phyloP scores from a whole-genome alignment of 75 land plant genomes.

The Picea sitchensis region DNA sequence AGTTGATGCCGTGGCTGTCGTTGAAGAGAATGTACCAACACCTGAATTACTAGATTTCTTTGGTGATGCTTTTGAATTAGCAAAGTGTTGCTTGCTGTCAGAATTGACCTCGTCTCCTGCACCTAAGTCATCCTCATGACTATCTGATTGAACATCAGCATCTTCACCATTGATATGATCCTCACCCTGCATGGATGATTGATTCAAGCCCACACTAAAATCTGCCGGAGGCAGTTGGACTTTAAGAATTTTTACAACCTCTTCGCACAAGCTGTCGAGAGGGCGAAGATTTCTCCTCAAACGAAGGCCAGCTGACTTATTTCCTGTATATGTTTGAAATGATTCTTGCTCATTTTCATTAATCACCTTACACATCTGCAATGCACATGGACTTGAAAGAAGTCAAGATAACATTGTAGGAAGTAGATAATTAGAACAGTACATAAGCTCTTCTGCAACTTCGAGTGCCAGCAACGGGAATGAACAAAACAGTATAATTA shows the following conservation, averaged over 20 bases:
- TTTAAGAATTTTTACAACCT: conserved; percentile 34
- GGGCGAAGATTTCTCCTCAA: conserved; percentile 35
- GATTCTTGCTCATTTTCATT: conserved; percentile 41
- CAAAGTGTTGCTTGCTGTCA: neutral
- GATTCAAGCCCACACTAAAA: too few relatives aligned
- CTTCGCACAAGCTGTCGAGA: conserved; percentile 37
- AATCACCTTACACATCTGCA: conserved; percentile 61
- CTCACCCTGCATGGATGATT: too few relatives aligned
- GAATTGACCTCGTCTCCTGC: neutral
- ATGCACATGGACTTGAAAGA: neutral
- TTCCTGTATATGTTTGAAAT: conserved; percentile 33
- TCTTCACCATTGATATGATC: neutral
- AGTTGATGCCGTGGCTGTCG: neutral
- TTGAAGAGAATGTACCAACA: neutral
- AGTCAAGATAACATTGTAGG: neutral
- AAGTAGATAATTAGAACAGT: neutral
- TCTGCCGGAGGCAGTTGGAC: neutral
- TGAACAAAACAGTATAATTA: neutral
- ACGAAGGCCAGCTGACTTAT: conserved; percentile 37
- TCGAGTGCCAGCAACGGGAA: too few relatives aligned
- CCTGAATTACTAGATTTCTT: neutral
- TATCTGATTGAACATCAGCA: conserved; percentile 4
- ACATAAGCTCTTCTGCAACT: neutral
- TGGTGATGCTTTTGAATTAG: neutral
- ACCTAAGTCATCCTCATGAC: neutral